Percentiles rank a stretch among this genome's conserved stretches.
These are phyloP conservation scores for Taiozyma onychis DNA, from an alignment of 1,139 yeast species.

Conservation along the genomic window DNA sequence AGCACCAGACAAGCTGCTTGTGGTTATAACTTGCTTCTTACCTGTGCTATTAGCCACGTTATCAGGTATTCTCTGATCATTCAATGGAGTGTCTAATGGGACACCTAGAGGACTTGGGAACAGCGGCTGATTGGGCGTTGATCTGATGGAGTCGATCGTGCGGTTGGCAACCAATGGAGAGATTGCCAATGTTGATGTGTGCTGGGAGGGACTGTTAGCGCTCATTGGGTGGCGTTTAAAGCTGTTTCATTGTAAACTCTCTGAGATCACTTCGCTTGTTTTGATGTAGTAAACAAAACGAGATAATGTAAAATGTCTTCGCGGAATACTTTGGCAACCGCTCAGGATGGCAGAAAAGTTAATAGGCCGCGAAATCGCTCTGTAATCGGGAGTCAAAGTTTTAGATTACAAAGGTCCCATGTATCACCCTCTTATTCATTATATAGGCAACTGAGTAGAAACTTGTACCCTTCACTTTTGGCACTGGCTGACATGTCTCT, in stretches of 20 bases:
- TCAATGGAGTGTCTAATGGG: conserved; percentile 5
- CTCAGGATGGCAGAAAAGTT: not conserved
- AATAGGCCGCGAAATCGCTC: not conserved
- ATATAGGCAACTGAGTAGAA: no score
- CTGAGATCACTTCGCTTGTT: not conserved
- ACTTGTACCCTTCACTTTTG: no score
- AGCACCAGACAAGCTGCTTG: conserved; percentile 50
- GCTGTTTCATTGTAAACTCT: not conserved
- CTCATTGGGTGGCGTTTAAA: not conserved
- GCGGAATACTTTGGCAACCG: not conserved
- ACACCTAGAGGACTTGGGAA: conserved; percentile 23
- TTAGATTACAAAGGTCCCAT: no score
- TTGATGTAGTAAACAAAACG: not conserved
- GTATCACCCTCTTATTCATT: no score
- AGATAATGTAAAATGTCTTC: not conserved
- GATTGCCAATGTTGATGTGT: conserved; percentile 27
- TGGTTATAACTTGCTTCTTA: not conserved
- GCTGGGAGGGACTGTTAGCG: conserved; percentile 30
- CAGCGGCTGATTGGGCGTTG: conserved; percentile 24
- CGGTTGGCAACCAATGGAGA: conserved; percentile 25
- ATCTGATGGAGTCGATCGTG: conserved; percentile 19
- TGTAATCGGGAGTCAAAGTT: not conserved
- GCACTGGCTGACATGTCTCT: no score
- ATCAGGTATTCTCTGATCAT: conserved; percentile 1
- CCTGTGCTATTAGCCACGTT: not conserved